These are phyloP conservation scores for Cymbopogon flexuosus DNA, from an alignment of 202 grass and related monocot genomes.

Conservation along the genomic window DNA sequence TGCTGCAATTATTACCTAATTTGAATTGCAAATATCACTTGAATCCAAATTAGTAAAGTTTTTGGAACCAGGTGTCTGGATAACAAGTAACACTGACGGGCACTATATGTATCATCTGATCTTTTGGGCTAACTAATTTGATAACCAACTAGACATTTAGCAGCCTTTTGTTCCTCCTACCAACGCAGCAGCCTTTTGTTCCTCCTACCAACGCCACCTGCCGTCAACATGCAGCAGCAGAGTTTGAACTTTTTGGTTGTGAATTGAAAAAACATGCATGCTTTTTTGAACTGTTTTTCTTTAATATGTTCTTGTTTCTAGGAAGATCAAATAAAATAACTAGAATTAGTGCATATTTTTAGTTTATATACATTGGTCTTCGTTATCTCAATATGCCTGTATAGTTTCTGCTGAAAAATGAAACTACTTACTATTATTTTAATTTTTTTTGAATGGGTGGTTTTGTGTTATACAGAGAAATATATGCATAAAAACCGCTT, in stretches of 20 bases:
- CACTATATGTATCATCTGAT: not conserved
- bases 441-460: not conserved
- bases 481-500: conserved; percentile 41
- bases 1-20: not conserved
- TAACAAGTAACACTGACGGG: not conserved
- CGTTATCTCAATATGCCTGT: conserved; percentile 2
- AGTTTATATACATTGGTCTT: not conserved
- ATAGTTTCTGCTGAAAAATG: conserved; percentile 10
- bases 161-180: not conserved
- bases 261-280: not conserved
- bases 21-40: not conserved
- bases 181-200: not conserved
- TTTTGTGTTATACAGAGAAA: conserved; percentile 37
- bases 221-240: not conserved
- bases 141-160: not conserved
- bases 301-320: not conserved
- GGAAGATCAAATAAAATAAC: not conserved
- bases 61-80: not conserved
- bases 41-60: not conserved
- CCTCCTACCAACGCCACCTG: not conserved
- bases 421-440: not conserved
- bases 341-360: not conserved
- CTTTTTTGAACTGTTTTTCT: not conserved
- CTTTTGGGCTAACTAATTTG: not conserved
- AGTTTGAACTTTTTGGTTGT: not conserved